A percentile compares a stretch with the other conserved stretches of the same genome.
phyloP scores from a whole-genome alignment of 2,329 filamentous ascomycete genomes.

The Talaromyces funiculosus region DNA sequence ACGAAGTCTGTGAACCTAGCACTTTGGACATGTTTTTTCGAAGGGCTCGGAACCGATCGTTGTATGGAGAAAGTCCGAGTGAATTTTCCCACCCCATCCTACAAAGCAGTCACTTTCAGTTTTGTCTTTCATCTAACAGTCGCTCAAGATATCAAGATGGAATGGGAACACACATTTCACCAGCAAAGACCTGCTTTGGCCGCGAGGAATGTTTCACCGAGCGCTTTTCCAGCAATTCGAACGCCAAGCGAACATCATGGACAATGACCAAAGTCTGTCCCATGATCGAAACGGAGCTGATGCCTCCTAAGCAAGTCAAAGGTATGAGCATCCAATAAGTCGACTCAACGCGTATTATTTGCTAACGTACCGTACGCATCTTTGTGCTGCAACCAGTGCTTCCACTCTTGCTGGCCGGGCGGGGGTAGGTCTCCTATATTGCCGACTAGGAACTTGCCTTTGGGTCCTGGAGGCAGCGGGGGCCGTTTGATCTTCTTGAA shows the following conservation, averaged over 20 bases:
- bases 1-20: conserved; percentile 40
- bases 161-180: conserved; percentile 30
- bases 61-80: conserved; percentile 32
- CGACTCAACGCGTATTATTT: neutral
- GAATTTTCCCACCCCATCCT: conserved; percentile 38
- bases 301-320: conserved; percentile 29
- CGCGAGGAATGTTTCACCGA: conserved; percentile 27
- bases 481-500: conserved; percentile 9
- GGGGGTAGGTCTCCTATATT: conserved; percentile 48
- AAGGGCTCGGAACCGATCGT: conserved; percentile 34
- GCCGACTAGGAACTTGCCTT: conserved; percentile 44
- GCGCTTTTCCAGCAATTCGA: conserved; percentile 33
- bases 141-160: neutral
- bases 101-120: conserved; percentile 5
- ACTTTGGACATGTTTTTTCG: conserved; percentile 44
- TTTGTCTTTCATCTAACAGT: neutral
- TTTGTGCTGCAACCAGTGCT: conserved; percentile 43
- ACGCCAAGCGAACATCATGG: conserved; percentile 27
- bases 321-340: neutral
- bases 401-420: conserved; percentile 32
- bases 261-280: conserved; percentile 35
- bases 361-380: conserved; percentile 31
- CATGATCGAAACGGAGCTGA: conserved; percentile 35
- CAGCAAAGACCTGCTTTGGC: conserved; percentile 27
- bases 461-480: conserved; percentile 46